phyloP scores from a whole-genome alignment of 805 yeast species.

The Hanseniaspora thailandica region DNA sequence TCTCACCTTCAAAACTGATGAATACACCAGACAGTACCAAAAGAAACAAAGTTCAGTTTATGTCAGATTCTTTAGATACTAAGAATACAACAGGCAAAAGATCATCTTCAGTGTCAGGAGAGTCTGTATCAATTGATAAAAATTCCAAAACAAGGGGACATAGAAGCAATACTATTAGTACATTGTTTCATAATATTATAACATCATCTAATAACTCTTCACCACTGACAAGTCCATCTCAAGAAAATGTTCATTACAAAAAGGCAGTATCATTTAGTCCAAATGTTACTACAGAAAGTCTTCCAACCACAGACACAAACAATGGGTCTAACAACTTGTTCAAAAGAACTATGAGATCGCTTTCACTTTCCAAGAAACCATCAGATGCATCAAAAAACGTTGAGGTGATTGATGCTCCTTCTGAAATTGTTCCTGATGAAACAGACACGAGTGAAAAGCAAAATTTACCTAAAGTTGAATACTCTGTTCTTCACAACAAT shows the following conservation, averaged over 20 bases:
- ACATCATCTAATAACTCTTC: not conserved
- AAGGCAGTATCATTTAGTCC: not conserved
- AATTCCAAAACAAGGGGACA: not conserved
- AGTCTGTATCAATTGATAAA: not conserved
- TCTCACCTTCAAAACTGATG: not conserved
- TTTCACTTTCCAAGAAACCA: conserved; percentile 1
- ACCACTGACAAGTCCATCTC: not conserved
- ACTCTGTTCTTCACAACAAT: conserved; percentile 2
- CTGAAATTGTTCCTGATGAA: too few relatives aligned
- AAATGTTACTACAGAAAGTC: not conserved
- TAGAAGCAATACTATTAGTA: not conserved
- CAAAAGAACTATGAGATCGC: conserved; percentile 5
- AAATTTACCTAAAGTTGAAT: not conserved
- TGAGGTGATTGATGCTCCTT: not conserved
- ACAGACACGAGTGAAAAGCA: not conserved
- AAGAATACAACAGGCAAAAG: not conserved
- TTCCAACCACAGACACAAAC: not conserved
- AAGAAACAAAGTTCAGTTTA: not conserved
- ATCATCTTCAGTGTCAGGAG: not conserved
- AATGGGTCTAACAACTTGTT: conserved; percentile 1
- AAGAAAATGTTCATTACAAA: not conserved
- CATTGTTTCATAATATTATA: not conserved
- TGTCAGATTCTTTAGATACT: not conserved
- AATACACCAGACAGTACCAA: not conserved
- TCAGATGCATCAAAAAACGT: not conserved